Conservation (phyloP, 1,284 basidiomycete species). For the Blastosporella zonata region DNA sequence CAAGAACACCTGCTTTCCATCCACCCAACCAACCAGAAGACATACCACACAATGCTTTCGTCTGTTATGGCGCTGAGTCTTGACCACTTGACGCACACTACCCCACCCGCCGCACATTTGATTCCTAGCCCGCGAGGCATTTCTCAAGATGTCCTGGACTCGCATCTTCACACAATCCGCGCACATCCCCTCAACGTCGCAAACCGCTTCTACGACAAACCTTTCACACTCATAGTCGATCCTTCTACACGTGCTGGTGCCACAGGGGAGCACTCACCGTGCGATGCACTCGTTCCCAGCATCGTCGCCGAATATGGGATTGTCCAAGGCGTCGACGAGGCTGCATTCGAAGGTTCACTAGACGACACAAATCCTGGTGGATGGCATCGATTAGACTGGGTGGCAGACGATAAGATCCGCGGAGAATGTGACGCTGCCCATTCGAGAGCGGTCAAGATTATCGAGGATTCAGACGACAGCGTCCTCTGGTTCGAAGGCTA, state of each 20-base stretch:
- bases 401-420: conserved; percentile 60
- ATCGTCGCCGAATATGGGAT: conserved; percentile 87
- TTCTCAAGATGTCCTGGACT: conserved; percentile 52
- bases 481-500: conserved; percentile 86
- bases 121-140: conserved; percentile 39
- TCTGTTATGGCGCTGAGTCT: conserved; percentile 78
- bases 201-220: conserved; percentile 95
- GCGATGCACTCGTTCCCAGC: conserved; percentile 90
- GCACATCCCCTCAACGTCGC: conserved; percentile 61
- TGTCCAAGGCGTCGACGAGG: conserved; percentile 56
- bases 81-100: conserved; percentile 54
- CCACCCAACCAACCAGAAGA: conserved; percentile 61
- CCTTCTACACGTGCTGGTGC: conserved; percentile 84
- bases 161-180: conserved; percentile 78
- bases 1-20: conserved; percentile 68
- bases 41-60: conserved; percentile 63
- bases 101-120: conserved; percentile 36
- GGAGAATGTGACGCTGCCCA: conserved; percentile 63
- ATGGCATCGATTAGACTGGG: conserved; percentile 78
- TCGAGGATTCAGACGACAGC: conserved; percentile 81
- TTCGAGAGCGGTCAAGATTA: conserved; percentile 56
- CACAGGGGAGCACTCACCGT: conserved; percentile 91
- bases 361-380: conserved; percentile 26
- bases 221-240: conserved; percentile 82
- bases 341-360: conserved; percentile 28